phyloP scores from a whole-genome alignment of 2,329 filamentous ascomycete genomes.

The Sclerotinia nivalis region DNA sequence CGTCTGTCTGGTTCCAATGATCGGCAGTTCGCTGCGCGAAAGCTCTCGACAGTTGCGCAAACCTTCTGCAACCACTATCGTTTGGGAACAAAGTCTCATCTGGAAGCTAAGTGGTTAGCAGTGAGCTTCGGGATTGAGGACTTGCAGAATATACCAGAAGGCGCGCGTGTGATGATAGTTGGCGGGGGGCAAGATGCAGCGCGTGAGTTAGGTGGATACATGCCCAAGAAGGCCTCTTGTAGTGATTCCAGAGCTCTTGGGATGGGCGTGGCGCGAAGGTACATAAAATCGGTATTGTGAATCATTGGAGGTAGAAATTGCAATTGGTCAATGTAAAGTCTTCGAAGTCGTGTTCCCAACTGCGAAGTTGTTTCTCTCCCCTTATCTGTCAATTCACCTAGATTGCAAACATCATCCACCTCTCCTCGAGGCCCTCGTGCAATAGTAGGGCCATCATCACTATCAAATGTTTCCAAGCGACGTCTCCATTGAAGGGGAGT shows the following conservation, averaged over 20 bases:
- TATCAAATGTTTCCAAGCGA: slow-evolving; percentile 79
- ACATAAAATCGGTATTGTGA: slow-evolving; percentile 59
- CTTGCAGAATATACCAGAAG: slow-evolving; percentile 41
- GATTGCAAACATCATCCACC: slow-evolving; percentile 79
- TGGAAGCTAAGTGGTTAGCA: slow-evolving; percentile 1
- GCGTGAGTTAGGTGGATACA: slow-evolving; percentile 63
- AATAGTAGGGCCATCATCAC: slow-evolving; percentile 67
- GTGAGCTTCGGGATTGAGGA: background rate
- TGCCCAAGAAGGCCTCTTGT: slow-evolving; percentile 71
- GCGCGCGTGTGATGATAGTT: slow-evolving; percentile 64
- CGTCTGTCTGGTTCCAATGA: slow-evolving; percentile 72
- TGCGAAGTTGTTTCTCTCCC: slow-evolving; percentile 71
- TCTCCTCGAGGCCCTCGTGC: slow-evolving; percentile 67
- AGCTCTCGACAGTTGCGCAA: slow-evolving; percentile 66
- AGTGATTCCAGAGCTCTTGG: slow-evolving; percentile 76
- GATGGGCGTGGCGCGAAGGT: slow-evolving; percentile 72
- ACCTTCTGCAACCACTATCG: slow-evolving; percentile 70
- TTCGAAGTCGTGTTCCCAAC: slow-evolving; percentile 66
- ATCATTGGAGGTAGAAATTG: slow-evolving; percentile 66
- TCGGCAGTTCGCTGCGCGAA: slow-evolving; percentile 72
- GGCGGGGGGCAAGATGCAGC: slow-evolving; percentile 57
- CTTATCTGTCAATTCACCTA: slow-evolving; percentile 73
- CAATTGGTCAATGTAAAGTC: slow-evolving; percentile 74
- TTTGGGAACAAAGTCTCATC: slow-evolving; percentile 84
- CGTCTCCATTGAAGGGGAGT: slow-evolving; percentile 58